Evolutionary conservation across 306 rosid species (phyloP), one percentile per base, ranked within the genome.

Genomic region (Astragalus glycyphyllos): DNA sequence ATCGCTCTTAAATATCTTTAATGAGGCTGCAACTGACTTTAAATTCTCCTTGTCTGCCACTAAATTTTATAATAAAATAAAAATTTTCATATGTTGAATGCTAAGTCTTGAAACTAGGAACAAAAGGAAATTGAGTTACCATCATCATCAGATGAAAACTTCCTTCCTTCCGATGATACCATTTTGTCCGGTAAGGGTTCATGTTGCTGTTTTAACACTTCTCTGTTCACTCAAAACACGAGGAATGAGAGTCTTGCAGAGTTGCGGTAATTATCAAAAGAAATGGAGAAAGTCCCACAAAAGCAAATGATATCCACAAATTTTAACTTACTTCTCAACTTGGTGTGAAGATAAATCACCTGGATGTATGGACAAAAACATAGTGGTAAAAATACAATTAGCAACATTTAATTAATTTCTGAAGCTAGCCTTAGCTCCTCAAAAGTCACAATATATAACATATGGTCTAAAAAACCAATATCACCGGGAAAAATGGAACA

Each of bases 1-100:
- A 26, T 93, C 92, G 58, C 88, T 87, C 81, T 72, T 73, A 44
- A 69, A 58, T 41, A 90, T 68, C 71, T 77, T 82, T 53, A 87
- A 79, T 16, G 69, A 64, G 60, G 77, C 77, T 75, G 76, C 74
- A 68, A 72, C 62, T 46, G 81, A 73, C 81, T 62, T 69, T 35
- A 48, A 42, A 32, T 72, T 72, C 74, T 76, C 82, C 20, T 57
- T 82, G 5, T 31, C 82, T 51, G 74, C 78, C 23, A 74, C 96
- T 81, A 58, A 53, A 71, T 76, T 32, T 63, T 35, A 58, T 75
- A 47, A 58, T 11, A 23, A 44, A 56, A 5, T 38, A 44, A 15
- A 40, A 26, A 35, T 32, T 13, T 7, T 46, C 20, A 11, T 12
- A 9, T 4, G 54, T 58, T 15, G n/a, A 11, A 74, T 20, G 23